Conservation (phyloP, 805 yeast genomes). For the Ogataea neopini region DNA sequence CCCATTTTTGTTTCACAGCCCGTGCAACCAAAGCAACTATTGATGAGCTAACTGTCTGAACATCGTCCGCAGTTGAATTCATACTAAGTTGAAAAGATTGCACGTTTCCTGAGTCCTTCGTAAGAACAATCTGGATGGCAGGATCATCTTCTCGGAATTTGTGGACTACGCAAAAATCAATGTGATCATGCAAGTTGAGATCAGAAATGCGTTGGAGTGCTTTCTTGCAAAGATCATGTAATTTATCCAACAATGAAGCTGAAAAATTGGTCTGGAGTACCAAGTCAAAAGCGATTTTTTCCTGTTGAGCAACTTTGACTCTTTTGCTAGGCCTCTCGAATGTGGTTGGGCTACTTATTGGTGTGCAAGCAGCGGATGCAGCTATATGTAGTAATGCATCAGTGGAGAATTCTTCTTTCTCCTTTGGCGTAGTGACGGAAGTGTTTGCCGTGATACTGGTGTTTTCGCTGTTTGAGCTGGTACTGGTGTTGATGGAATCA, state of each 20-base stretch:
- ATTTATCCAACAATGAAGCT: neutral
- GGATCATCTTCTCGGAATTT: constrained; percentile 1
- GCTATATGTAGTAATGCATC: constrained; percentile 8
- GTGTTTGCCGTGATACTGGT: neutral
- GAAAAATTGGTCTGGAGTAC: constrained; percentile 1
- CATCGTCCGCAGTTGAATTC: neutral
- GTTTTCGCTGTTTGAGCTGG: neutral
- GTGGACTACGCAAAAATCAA: constrained; percentile 3
- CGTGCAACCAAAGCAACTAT: constrained; percentile 2
- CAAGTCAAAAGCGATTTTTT: neutral
- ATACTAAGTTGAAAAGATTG: constrained; percentile 1
- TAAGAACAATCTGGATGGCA: neutral
- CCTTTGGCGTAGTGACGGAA: neutral
- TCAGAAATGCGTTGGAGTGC: neutral
- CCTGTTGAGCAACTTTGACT: neutral
- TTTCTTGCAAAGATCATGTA: neutral
- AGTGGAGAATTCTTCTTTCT: neutral
- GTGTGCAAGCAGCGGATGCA: constrained; percentile 5
- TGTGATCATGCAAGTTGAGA: neutral
- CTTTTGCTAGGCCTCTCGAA: constrained; percentile 6
- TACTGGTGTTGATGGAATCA: neutral
- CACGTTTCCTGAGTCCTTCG: neutral
- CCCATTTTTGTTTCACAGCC: constrained; percentile 2
- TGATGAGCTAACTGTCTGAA: neutral
- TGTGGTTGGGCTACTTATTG: neutral